Evolutionary conservation across 2,329 filamentous ascomycete species (phyloP), one percentile per base, ranked within the genome.

Genomic region (Colletotrichum agaves): DNA sequence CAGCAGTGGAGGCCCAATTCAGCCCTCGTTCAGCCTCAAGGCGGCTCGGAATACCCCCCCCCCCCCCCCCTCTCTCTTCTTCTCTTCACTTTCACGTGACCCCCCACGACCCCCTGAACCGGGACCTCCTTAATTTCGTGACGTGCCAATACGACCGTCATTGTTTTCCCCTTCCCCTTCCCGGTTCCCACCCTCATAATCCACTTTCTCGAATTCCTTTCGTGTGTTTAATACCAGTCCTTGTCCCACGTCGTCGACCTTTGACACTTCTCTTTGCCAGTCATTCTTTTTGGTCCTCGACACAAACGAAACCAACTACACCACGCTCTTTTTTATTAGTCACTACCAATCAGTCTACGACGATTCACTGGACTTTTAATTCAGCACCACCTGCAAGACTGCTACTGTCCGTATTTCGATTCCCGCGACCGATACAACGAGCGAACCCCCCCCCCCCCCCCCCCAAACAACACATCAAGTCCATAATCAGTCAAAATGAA

Each of bases 401-500:
- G 27, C 50, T 19, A 39, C 12, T 27, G 41, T 50, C 52, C 60
- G 60, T 53, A 10, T 19, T 33, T 52, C 58, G n/a, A 61, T 23
- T 31, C 44, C 6, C 46, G 33, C 55, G 55, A 58, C 41, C 55
- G 55, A 46, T 15, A 53, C 59, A 13, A 35, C 49, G 39, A 58
- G 12, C 59, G 37, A 19, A n/a, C 7, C n/a, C 31, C 17, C 8
- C 19, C 52, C 37, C 41, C 6, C 23, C 55, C 8, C 19, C 52
- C 37, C 41, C 6, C 23, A 41, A 31, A 12, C 23, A 19, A 21
- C 57, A 60, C 43, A 39, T 37, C 19, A 21, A 31, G 2, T 19
- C 15, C 31, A 31, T 39, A 23, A 57, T 21, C 23, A 27, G 13
- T 53, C 64, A 67, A 63, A 31, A 67, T 67, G 64, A 67, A 85